Evolutionary conservation across 1,284 basidiomycete genomes (phyloP), one percentile per base, ranked within the genome.

Genomic region (Afroboletus lepidellus): DNA sequence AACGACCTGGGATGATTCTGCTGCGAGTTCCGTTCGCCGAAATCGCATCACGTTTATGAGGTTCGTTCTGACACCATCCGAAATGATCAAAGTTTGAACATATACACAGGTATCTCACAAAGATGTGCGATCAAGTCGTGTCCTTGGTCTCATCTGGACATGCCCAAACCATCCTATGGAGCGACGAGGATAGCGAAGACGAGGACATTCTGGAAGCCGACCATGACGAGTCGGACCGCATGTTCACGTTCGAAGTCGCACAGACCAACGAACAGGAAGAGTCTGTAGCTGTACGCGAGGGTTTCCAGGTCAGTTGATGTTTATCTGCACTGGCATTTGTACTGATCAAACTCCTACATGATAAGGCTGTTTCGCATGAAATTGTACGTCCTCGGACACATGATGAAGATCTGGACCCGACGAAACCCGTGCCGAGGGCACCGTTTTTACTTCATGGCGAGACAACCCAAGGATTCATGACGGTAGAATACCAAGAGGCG

Each of bases 11-110:
- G 67, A 78, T 27, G 79, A 83, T 61, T 66, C 72, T 29, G 74
- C 77, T 0, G 47, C 67, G 1, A 69, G 74, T 0, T 70, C 79
- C 4, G 72, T 80, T 36, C 60, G 70, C 23, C 71, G 77, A 1
- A 85, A 83, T 62, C 71, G 82, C 12, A 67, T 80, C 6, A 83
- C 80, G 0, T 85, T 85, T 57, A 82, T 85, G 78, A 65, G 82
- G 83, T 81, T 56, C n/a, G 67, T 50, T 18, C 44, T 1, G 2
- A 46, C 25, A 37, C 5, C 41, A 4, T 37, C 24, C 0, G 20
- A 21, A 15, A 13, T 23, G 8, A 25, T 5, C 1, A n/a, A 23
- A 2, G n/a, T 25, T 12, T 9, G 18, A 42, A 8, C 18, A 2
- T 6, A n/a, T 46, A 13, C 5, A 11, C 20, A 82, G 81, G 42